Base-by-base conservation (phyloP, 179 eudicot genomes). In the Silene vulgaris region DNA sequence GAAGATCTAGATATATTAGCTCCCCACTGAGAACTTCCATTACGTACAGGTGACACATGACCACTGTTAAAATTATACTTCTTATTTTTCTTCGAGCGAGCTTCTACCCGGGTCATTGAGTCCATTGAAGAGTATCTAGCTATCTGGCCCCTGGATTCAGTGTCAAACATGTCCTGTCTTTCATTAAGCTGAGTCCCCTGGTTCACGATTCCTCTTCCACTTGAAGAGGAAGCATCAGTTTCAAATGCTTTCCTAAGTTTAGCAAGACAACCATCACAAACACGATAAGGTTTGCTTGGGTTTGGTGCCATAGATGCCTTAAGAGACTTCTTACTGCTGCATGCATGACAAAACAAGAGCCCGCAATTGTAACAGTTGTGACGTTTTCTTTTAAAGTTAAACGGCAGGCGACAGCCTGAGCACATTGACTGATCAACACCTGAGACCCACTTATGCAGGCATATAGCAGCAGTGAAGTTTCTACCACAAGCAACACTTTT, bases 231-330 rank as follows among this genome's bases (percentile, higher is more conserved):
- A 88, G 65, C 69, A 69, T 90, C 97, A 76, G 78, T 83, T 75
- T 90, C 95, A 73, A 84, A 76, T 59, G 90, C 85, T 82, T 89
- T 95, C 80, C 85, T 90, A 65, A 95, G 83, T 80, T 92, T 95
- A 72, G 61, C 35, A 75, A 83, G 88, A 80, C 99, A 95, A 85
- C 84, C 86, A 84, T 95, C 99, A 84, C 99, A 95, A 32, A 92
- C 99, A 52, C 99, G 99, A 79, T 90, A 95, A 48, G 97, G 99
- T 82, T 90, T 95, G 81, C 87, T 88, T 40, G 96, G 97, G 81
- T 92, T 95, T 48, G 97, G 97, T 3, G 99, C 99, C 99, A 95
- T 92, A 65, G 97, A 90, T 69, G 99, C 97, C 85, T 86, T 92
- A 3, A 88, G 88, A 35, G 93, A 92, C 85, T 95, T 95, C 87